Evolutionary conservation across 345 rosid species (phyloP).

Genomic region (Clarkia xantiana): DNA sequence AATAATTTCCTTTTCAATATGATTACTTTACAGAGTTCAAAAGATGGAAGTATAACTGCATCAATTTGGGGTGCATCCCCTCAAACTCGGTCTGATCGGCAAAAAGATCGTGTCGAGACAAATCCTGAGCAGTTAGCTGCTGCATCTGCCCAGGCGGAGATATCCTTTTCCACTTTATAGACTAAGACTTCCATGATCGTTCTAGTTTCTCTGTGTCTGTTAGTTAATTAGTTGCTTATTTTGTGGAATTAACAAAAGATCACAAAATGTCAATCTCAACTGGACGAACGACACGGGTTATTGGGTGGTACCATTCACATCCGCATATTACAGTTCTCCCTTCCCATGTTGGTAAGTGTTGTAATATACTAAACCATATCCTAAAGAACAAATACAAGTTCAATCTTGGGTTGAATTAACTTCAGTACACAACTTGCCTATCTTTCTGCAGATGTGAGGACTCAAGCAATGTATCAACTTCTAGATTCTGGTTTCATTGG

Average conservation of each 20-base stretch:
- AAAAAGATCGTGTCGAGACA: constrained; percentile 92
- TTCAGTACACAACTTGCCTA: too few relatives aligned
- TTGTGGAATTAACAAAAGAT: constrained; percentile 16
- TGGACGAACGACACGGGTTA: constrained; percentile 81
- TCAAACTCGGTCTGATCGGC: constrained; percentile 86
- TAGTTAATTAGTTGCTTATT: too few relatives aligned
- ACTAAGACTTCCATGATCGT: neutral
- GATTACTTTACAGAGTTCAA: constrained; percentile 40
- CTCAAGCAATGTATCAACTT: constrained; percentile 98
- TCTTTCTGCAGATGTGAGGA: constrained; percentile 71
- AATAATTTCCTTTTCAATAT: constrained; percentile 3
- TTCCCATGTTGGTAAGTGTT: constrained; percentile 78
- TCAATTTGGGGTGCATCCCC: constrained; percentile 97
- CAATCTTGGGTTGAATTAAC: neutral
- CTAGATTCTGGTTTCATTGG: constrained; percentile 95
- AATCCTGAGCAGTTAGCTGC: constrained; percentile 99
- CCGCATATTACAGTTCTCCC: constrained; percentile 98
- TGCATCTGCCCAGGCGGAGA: constrained; percentile 95
- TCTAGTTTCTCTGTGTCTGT: too few relatives aligned
- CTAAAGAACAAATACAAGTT: too few relatives aligned
- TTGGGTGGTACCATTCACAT: constrained; percentile 99
- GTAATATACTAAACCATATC: neutral
- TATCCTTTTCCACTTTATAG: constrained; percentile 45
- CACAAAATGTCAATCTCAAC: constrained; percentile 80
- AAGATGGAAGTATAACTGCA: constrained; percentile 65